Conservation (phyloP, 2,329 filamentous ascomycete species). For the Pleomassaria siparia region DNA sequence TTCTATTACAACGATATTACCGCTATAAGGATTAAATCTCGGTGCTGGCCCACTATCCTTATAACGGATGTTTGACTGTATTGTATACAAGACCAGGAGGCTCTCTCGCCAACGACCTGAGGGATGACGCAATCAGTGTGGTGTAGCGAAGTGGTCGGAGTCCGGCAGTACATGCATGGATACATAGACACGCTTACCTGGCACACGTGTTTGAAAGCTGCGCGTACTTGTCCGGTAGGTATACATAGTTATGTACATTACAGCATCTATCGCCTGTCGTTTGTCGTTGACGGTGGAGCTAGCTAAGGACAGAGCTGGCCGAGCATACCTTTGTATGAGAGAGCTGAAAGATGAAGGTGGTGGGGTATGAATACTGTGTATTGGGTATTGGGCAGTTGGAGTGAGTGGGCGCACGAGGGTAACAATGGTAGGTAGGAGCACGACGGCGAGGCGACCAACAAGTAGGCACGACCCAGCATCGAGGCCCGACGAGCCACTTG, state of each 20-base stretch:
- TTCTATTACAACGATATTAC: too few species aligned
- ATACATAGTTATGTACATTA: too few species aligned
- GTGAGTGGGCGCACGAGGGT: not conserved
- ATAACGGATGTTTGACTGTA: too few species aligned
- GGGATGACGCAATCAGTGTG: constrained; percentile 10
- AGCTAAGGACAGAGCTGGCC: not conserved
- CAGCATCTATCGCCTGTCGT: too few species aligned
- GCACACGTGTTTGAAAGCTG: constrained; percentile 10
- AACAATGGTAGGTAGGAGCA: not conserved
- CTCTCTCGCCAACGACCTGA: not conserved
- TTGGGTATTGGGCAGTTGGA: too few species aligned
- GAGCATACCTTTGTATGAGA: too few species aligned
- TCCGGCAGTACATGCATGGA: too few species aligned
- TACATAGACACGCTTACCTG: constrained; percentile 15
- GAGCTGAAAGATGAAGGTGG: not conserved
- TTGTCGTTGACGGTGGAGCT: not conserved
- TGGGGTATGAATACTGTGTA: not conserved
- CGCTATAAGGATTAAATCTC: too few species aligned
- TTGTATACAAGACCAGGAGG: constrained; percentile 2
- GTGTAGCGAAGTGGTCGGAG: constrained; percentile 17
- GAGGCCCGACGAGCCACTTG: not conserved
- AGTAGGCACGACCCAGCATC: not conserved
- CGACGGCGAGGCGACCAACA: not conserved
- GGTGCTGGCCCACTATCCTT: too few species aligned
- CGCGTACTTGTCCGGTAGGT: constrained; percentile 3